Percentiles rank a stretch among this genome's conserved stretches.
These are phyloP conservation scores for Zygotorulaspora chibaensis DNA, from an alignment of 805 yeast species.

Conservation along the genomic window DNA sequence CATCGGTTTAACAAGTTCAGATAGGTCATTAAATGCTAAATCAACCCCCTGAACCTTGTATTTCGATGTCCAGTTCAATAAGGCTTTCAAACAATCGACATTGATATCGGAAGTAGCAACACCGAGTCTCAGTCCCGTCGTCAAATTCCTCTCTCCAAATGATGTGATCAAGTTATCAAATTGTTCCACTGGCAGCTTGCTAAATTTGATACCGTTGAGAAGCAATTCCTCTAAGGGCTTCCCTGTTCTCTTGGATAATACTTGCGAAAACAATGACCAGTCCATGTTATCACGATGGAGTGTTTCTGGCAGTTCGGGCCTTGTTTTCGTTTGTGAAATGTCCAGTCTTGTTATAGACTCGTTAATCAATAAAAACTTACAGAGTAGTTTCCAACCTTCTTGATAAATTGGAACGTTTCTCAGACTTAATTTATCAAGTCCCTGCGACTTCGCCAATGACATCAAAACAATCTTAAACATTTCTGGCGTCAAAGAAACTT, in stretches of 20 bases:
- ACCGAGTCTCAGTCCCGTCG: constrained; percentile 49
- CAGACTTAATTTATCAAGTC: constrained; percentile 67
- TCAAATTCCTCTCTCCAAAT: constrained; percentile 42
- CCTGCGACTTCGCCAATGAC: constrained; percentile 61
- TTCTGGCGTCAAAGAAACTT: constrained; percentile 65
- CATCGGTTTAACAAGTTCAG: constrained; percentile 28
- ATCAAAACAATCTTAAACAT: constrained; percentile 73
- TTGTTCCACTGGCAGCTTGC: constrained; percentile 41
- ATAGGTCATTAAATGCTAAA: constrained; percentile 74
- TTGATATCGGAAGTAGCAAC: constrained; percentile 69
- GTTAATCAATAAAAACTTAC: constrained; percentile 68
- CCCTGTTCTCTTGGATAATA: constrained; percentile 65
- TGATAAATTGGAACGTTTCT: constrained; percentile 70
- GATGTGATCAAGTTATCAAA: constrained; percentile 53
- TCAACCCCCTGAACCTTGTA: constrained; percentile 59
- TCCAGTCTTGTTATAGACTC: constrained; percentile 56
- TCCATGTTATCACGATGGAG: constrained; percentile 70
- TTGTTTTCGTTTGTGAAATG: constrained; percentile 57
- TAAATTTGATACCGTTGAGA: constrained; percentile 70
- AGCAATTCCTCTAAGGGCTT: constrained; percentile 62
- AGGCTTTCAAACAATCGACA: constrained; percentile 50
- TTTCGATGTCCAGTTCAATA: constrained; percentile 55
- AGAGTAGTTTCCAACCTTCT: constrained; percentile 73
- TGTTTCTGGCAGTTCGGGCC: constrained; percentile 32
- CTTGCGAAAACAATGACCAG: constrained; percentile 73